Conservation (phyloP, 345 rosid genomes). For the Jatropha curcas region DNA sequence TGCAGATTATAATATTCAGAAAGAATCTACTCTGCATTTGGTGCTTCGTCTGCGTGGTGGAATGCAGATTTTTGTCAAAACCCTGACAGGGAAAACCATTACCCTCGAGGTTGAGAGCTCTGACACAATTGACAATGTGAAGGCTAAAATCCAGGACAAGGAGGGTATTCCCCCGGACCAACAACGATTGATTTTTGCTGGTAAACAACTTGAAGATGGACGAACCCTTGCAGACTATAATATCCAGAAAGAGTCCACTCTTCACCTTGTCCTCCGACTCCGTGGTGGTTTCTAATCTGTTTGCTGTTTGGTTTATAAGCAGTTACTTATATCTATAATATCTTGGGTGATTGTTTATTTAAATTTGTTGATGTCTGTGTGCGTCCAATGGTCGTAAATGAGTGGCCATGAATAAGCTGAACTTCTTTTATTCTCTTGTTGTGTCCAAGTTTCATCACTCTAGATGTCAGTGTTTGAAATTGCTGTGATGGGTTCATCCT, state of each 20-base stretch:
- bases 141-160: conserved; percentile 35
- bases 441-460: too few relatives aligned
- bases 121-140: background rate
- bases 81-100: background rate
- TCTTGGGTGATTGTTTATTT: too few relatives aligned
- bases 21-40: conserved; percentile 19
- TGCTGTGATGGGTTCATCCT: too few relatives aligned
- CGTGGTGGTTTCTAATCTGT: conserved; percentile 45
- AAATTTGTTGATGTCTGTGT: too few relatives aligned
- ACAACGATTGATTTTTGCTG: conserved; percentile 49
- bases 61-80: background rate
- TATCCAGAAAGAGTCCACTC: conserved; percentile 53
- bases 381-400: too few relatives aligned
- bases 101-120: background rate
- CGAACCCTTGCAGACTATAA: conserved; percentile 51
- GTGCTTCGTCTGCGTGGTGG: conserved; percentile 12
- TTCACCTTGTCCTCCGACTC: conserved; percentile 58
- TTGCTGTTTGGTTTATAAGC: too few relatives aligned
- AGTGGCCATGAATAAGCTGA: too few relatives aligned
- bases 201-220: conserved; percentile 54
- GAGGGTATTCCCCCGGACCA: conserved; percentile 54
- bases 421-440: too few relatives aligned
- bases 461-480: too few relatives aligned
- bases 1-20: conserved; percentile 11
- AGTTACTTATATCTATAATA: too few relatives aligned